Conservation (phyloP, 2,329 filamentous ascomycete genomes). For the Diplodia corticola region DNA sequence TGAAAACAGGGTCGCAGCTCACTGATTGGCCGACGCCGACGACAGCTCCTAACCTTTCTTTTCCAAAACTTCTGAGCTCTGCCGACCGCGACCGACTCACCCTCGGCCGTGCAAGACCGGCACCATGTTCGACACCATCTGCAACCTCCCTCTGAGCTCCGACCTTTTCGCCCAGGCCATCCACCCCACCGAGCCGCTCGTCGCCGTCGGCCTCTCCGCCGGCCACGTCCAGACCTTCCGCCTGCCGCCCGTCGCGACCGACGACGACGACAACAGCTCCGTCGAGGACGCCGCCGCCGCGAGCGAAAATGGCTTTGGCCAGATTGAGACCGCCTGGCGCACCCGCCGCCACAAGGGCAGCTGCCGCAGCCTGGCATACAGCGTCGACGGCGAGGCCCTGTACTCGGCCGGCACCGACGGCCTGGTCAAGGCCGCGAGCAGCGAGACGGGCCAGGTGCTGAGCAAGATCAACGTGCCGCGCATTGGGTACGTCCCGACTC, state of each 20-base stretch:
- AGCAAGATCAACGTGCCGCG: constrained; percentile 79
- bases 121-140: constrained; percentile 85
- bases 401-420: constrained; percentile 64
- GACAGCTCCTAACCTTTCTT: constrained; percentile 3
- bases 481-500: constrained; percentile 36
- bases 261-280: constrained; percentile 47
- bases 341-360: constrained; percentile 92
- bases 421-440: constrained; percentile 61
- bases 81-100: neutral
- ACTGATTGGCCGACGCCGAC: neutral
- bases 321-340: constrained; percentile 81
- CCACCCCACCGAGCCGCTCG: constrained; percentile 79
- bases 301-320: constrained; percentile 64
- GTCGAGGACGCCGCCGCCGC: constrained; percentile 51
- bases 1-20: neutral
- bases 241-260: constrained; percentile 60
- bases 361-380: constrained; percentile 79
- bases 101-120: neutral
- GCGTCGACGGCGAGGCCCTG: constrained; percentile 70
- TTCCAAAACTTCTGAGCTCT: neutral
- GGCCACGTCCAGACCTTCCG: constrained; percentile 86
- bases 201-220: constrained; percentile 80
- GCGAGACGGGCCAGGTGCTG: constrained; percentile 65
- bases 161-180: constrained; percentile 88
- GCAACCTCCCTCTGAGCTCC: constrained; percentile 78